Evolutionary conservation across 768 basidiomycete species (phyloP).

Genomic region (Pleurotus pulmonarius): DNA sequence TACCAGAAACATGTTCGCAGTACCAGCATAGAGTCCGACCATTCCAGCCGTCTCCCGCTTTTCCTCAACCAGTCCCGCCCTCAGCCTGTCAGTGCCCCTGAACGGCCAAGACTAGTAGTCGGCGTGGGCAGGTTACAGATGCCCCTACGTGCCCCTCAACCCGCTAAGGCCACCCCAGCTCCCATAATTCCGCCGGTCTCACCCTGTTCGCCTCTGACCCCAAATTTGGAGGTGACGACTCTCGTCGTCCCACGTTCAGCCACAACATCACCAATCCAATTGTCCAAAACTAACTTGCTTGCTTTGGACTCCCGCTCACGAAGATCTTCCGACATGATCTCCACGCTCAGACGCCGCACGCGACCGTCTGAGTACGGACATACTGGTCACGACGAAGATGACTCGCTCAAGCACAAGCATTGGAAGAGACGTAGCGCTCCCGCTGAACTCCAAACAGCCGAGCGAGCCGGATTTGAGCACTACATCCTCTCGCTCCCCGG

Average conservation of each 20-base stretch:
- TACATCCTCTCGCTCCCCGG: slow-evolving; percentile 56
- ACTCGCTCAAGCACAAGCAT: slow-evolving; percentile 39
- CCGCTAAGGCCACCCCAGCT: slow-evolving; percentile 19
- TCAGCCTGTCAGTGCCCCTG: slow-evolving; percentile 16
- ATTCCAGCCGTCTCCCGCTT: slow-evolving; percentile 26
- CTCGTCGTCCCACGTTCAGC: slow-evolving; percentile 43
- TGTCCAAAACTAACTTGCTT: slow-evolving; percentile 51
- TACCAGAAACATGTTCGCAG: slow-evolving; percentile 27
- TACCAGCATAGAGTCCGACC: slow-evolving; percentile 7
- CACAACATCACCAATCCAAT: slow-evolving; percentile 36
- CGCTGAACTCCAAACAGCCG: slow-evolving; percentile 46
- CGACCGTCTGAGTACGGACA: slow-evolving; percentile 27
- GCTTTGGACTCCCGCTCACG: slow-evolving; percentile 52
- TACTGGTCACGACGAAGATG: slow-evolving; percentile 19
- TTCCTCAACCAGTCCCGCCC: slow-evolving; percentile 19
- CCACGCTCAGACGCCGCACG: slow-evolving; percentile 53
- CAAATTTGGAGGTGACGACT: slow-evolving; percentile 46
- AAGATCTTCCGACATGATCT: slow-evolving; percentile 62
- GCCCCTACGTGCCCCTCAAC: slow-evolving; percentile 30
- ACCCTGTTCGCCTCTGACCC: slow-evolving; percentile 32
- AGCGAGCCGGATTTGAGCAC: slow-evolving; percentile 55
- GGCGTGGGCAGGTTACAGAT: slow-evolving; percentile 40
- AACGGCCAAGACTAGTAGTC: slow-evolving; percentile 23
- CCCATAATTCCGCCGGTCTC: slow-evolving; percentile 27
- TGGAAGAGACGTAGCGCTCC: slow-evolving; percentile 43